A percentile compares a stretch with the other conserved stretches of the same genome.
Evolutionary conservation across 2,329 filamentous ascomycete genomes (phyloP).

Genomic region (Ophiostoma tasmaniense): DNA sequence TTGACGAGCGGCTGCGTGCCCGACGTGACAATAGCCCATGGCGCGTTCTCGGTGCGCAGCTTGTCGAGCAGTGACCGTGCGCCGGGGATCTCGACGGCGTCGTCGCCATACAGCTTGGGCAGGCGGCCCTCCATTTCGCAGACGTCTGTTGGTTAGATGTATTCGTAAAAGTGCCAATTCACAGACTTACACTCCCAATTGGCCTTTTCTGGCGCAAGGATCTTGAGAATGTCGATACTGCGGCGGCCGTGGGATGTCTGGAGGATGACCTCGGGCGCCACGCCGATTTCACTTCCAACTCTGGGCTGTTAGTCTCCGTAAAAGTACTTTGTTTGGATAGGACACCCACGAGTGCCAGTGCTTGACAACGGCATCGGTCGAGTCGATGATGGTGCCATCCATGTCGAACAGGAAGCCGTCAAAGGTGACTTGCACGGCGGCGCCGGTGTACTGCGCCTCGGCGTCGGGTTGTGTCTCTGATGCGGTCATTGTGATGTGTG

Average conservation of each 20-base stretch:
- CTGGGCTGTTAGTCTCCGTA: constrained; percentile 32
- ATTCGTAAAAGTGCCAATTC: no score
- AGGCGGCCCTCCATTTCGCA: constrained; percentile 68
- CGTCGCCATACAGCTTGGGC: constrained; percentile 64
- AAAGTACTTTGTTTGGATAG: not conserved
- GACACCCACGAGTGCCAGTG: constrained; percentile 60
- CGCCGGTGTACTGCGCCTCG: constrained; percentile 28
- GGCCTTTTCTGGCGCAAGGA: constrained; percentile 75
- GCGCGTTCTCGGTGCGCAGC: constrained; percentile 51
- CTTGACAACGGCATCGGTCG: constrained; percentile 66
- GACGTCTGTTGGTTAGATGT: constrained; percentile 50
- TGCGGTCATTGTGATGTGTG: constrained; percentile 12
- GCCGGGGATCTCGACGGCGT: constrained; percentile 80
- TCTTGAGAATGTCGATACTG: constrained; percentile 74
- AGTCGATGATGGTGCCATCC: constrained; percentile 79
- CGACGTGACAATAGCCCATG: constrained; percentile 83
- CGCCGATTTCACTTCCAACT: constrained; percentile 74
- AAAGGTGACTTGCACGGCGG: constrained; percentile 41
- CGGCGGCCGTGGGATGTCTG: constrained; percentile 85
- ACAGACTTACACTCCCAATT: constrained; percentile 77
- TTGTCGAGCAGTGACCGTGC: constrained; percentile 60
- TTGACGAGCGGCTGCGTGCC: constrained; percentile 59
- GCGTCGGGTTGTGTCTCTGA: not conserved
- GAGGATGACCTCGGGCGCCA: constrained; percentile 76
- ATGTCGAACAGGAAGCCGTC: constrained; percentile 61